Evolutionary conservation across 1,284 basidiomycete species (phyloP), one percentile per base, ranked within the genome.

Genomic region (Naganishia albida): DNA sequence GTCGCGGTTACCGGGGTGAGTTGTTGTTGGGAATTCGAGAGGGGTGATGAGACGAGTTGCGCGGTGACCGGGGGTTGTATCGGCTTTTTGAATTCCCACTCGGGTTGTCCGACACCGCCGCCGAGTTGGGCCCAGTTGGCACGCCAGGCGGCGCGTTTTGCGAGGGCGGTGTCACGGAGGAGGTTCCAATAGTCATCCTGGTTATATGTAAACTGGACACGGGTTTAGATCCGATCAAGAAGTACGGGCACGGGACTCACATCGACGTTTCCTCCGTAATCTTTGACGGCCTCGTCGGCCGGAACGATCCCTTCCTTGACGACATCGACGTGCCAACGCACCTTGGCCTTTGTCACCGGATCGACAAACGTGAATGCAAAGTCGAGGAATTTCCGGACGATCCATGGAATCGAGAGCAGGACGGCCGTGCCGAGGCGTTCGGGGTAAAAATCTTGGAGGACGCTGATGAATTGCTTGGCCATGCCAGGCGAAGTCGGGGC

Each of bases 181-280:
- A 55, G 56, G 23, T 60, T 53, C 67, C 67, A 68, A 48, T 68
- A 68, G 38, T 56, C 60, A 28, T 68, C 64, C 49, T 68, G 67
- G 30, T 63, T 62, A 49, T 68, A 68, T 7, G 30, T 40, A 20
- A 68, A 68, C 64, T 65, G 54, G 8, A 25, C n/a, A 40, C 16
- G 16, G 44, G 50, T 26, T 20, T 2, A 26, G 48, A 23, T 23
- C 3, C 15, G 3, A 28, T 53, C 26, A 10, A n/a, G 39, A 44
- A 39, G 30, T 23, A 49, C 16, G 16, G 25, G 25, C 23, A 38
- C 3, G 15, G 4, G 16, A 62, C 66, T 40, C 44, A 67, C 67
- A 8, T 56, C 54, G 26, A 67, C 44, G 25, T 67, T 51, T n/a
- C 67, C 67, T 16, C 64, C 67, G 28, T 68, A 64, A 40, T 65